phyloP scores from a whole-genome alignment of 345 rosid genomes.

The Reutealis trisperma region DNA sequence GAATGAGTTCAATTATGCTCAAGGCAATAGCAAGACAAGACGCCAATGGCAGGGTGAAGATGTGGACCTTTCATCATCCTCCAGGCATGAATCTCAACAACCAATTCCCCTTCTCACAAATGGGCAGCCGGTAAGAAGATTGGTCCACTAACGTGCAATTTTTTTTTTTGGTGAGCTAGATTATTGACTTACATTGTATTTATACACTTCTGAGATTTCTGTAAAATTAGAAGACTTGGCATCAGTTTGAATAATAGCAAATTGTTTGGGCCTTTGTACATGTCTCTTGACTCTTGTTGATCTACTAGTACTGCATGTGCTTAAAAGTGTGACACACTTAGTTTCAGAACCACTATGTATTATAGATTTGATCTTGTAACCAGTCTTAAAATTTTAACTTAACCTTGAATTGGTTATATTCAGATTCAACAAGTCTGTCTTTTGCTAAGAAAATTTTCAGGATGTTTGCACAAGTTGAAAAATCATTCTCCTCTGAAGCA shows the following conservation, averaged over 20 bases:
- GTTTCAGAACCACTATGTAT: not conserved
- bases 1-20: conserved; percentile 85
- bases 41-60: conserved; percentile 86
- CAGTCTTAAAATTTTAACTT: not conserved
- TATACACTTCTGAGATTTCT: not conserved
- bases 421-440: not conserved
- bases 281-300: not conserved
- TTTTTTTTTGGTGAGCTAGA: not conserved
- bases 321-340: not conserved
- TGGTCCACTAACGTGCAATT: not conserved
- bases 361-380: not conserved
- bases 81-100: conserved; percentile 85
- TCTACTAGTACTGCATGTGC: not conserved
- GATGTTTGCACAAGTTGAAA: not conserved
- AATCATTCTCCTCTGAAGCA: not conserved
- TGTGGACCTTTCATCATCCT: conserved; percentile 76
- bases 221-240: not conserved
- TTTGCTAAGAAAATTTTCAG: not conserved
- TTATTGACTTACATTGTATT: not conserved
- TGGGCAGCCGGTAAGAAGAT: conserved; percentile 68
- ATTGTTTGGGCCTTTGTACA: not conserved
- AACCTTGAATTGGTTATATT: not conserved
- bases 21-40: conserved; percentile 61
- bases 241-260: not conserved
- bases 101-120: conserved; percentile 93